Conservation (phyloP, 148 eudicot genomes). For the Talinum fruticosum region DNA sequence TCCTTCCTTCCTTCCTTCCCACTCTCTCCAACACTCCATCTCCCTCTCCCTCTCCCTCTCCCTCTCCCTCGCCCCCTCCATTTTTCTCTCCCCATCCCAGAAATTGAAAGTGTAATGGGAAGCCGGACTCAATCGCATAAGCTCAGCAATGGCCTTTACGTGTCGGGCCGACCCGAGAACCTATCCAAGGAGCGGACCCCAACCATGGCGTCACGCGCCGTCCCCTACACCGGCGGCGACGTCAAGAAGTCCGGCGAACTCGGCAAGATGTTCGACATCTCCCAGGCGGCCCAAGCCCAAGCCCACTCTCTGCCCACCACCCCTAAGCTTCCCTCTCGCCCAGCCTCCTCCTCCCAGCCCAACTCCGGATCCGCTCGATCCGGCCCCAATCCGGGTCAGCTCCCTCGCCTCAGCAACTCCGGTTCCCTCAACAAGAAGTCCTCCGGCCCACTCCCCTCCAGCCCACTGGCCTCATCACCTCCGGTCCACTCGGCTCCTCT, state of each 20-base stretch:
- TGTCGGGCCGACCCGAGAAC: conserved; percentile 69
- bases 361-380: conserved; percentile 73
- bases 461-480: conserved; percentile 82
- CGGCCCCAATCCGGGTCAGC: conserved; percentile 56
- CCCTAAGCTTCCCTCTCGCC: conserved; percentile 32
- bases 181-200: conserved; percentile 45
- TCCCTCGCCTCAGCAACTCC: conserved; percentile 39
- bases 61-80: background rate
- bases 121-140: conserved; percentile 69
- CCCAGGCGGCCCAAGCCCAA: conserved; percentile 26
- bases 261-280: conserved; percentile 77
- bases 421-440: conserved; percentile 49
- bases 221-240: conserved; percentile 84
- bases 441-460: conserved; percentile 64
- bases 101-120: conserved; percentile 32
- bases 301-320: conserved; percentile 24
- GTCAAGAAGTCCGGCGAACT: conserved; percentile 81
- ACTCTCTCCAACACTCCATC: background rate
- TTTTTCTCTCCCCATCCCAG: no score
- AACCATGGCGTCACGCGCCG: conserved; percentile 49
- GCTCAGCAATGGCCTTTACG: conserved; percentile 76
- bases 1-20: background rate
- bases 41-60: background rate
- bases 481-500: conserved; percentile 58
- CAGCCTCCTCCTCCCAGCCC: conserved; percentile 42